Evolutionary conservation across 345 rosid species (phyloP).

Genomic region (Luvunga scandens): DNA sequence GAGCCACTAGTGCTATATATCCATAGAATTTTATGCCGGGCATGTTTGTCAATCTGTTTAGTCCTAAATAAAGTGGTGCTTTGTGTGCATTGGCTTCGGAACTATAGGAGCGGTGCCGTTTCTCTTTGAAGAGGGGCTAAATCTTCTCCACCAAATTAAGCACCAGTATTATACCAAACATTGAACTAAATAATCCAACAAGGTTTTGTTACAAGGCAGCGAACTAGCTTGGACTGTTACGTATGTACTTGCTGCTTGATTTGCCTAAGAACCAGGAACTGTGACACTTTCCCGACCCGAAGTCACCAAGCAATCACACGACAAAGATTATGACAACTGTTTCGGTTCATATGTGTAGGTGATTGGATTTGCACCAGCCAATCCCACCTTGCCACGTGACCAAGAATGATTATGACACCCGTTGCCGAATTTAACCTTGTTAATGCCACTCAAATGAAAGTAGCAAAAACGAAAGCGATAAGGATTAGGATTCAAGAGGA

Average conservation of each 20-base stretch:
- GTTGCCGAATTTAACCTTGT: too few relatives aligned
- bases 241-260: too few relatives aligned
- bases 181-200: not conserved
- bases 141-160: conserved; percentile 14
- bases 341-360: not conserved
- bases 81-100: not conserved
- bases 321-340: not conserved
- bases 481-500: too few relatives aligned
- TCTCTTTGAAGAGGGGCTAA: not conserved
- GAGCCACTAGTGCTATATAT: not conserved
- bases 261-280: not conserved
- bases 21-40: not conserved
- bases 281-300: not conserved
- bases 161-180: conserved; percentile 17
- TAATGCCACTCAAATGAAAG: too few relatives aligned
- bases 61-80: conserved; percentile 11
- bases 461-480: too few relatives aligned
- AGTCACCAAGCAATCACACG: not conserved
- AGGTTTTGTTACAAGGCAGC: not conserved
- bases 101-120: not conserved
- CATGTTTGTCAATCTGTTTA: not conserved
- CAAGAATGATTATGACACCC: not conserved
- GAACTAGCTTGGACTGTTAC: not conserved
- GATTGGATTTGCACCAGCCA: not conserved
- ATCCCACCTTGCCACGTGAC: not conserved